Evolutionary conservation across 768 basidiomycete species (phyloP).

Genomic region (Boletus sp.): DNA sequence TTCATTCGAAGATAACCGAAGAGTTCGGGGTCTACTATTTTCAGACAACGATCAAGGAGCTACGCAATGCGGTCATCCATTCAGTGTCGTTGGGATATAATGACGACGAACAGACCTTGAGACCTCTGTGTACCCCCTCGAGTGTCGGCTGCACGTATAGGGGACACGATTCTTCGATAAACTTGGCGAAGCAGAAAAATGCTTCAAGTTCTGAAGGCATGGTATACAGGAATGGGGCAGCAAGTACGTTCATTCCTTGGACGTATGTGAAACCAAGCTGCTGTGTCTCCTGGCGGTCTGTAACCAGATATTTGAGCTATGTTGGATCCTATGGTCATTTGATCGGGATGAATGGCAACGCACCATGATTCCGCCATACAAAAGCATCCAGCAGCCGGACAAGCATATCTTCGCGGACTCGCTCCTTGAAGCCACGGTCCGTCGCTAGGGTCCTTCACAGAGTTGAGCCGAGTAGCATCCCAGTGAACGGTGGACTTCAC

Average conservation of each 20-base stretch:
- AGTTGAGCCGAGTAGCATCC: not conserved
- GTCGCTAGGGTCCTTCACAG: slow-evolving; percentile 77
- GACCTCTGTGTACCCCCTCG: slow-evolving; percentile 91
- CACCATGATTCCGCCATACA: slow-evolving; percentile 93
- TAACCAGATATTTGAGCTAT: not conserved
- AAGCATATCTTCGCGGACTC: slow-evolving; percentile 95
- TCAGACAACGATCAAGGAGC: slow-evolving; percentile 91
- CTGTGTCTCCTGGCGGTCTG: slow-evolving; percentile 76
- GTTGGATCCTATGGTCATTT: not conserved
- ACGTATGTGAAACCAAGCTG: slow-evolving; percentile 92
- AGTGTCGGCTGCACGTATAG: slow-evolving; percentile 96
- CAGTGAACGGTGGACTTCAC: slow-evolving; percentile 36
- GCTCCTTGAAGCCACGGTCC: slow-evolving; percentile 95
- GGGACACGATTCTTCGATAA: slow-evolving; percentile 93
- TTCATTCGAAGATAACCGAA: slow-evolving; percentile 81
- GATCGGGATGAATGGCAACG: slow-evolving; percentile 8
- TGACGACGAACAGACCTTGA: slow-evolving; percentile 60
- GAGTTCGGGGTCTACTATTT: slow-evolving; percentile 87
- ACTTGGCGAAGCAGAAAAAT: slow-evolving; percentile 93
- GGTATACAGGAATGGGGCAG: slow-evolving; percentile 95
- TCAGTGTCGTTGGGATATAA: not conserved
- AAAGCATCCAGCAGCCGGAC: slow-evolving; percentile 96
- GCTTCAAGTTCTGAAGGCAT: slow-evolving; percentile 99
- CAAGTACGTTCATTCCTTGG: slow-evolving; percentile 99
- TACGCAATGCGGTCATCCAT: slow-evolving; percentile 30